phyloP scores from a whole-genome alignment of 192 early-diverging fungal species.

The Pilaira anomala region DNA sequence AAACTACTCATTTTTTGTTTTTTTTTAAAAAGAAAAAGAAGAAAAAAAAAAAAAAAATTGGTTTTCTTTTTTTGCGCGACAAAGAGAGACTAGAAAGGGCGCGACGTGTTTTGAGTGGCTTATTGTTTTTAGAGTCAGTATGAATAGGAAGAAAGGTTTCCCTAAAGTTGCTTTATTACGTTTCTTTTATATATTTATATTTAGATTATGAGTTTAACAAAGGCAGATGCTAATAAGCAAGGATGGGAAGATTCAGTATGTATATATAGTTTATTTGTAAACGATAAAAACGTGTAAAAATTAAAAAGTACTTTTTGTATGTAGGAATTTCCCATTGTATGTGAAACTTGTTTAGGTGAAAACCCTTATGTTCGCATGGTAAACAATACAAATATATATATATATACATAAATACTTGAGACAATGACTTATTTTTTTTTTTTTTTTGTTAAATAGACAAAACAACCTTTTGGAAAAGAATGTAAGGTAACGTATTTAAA shows the following conservation, averaged over 20 bases:
- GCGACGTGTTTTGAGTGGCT: too few relatives aligned
- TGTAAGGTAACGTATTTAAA: slow-evolving; percentile 65
- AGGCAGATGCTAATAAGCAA: slow-evolving; percentile 60
- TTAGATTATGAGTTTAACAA: slow-evolving; percentile 41
- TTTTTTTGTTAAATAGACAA: slow-evolving; percentile 47
- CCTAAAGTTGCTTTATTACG: background rate
- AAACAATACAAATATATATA: slow-evolving; percentile 27
- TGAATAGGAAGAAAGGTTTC: too few relatives aligned
- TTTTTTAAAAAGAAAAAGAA: background rate
- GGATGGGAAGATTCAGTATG: slow-evolving; percentile 61
- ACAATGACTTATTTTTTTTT: background rate
- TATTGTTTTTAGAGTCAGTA: too few relatives aligned
- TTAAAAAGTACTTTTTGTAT: background rate
- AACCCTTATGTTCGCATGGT: slow-evolving; percentile 99
- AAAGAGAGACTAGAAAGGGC: too few relatives aligned
- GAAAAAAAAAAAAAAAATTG: background rate
- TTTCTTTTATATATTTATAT: background rate
- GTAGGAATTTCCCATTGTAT: slow-evolving; percentile 81
- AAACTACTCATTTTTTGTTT: slow-evolving; percentile 4
- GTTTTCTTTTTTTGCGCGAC: too few relatives aligned
- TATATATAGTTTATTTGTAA: too few relatives aligned
- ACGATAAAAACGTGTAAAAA: background rate
- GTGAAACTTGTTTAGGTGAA: slow-evolving; percentile 95
- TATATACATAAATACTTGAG: background rate
- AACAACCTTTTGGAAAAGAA: slow-evolving; percentile 66